Evolutionary conservation across 208 protist genomes (phyloP).

Genomic region (Trypanosoma theileri): DNA sequence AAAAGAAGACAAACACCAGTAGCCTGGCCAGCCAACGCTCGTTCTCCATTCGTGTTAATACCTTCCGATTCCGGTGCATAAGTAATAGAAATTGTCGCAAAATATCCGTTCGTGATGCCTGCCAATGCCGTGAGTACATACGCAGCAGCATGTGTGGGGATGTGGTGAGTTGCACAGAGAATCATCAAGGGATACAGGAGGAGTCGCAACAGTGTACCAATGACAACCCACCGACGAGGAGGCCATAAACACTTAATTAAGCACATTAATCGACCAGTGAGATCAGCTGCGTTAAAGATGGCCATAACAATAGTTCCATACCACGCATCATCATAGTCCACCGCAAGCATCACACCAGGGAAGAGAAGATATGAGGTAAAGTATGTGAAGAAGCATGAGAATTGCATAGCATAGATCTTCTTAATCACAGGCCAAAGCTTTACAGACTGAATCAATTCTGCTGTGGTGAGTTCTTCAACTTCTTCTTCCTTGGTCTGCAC

Average conservation of each 20-base stretch:
- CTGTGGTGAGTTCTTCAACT: conserved; percentile 37
- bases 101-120: conserved; percentile 82
- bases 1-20: conserved; percentile 59
- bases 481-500: neutral
- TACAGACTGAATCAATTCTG: conserved; percentile 58
- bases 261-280: conserved; percentile 45
- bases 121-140: conserved; percentile 58
- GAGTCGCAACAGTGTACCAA: conserved; percentile 33
- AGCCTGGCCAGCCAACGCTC: conserved; percentile 63
- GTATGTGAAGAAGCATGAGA: conserved; percentile 70
- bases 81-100: conserved; percentile 75
- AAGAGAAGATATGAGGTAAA: conserved; percentile 71
- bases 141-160: conserved; percentile 44
- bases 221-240: conserved; percentile 25
- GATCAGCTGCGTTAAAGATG: conserved; percentile 68
- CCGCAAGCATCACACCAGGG: conserved; percentile 65
- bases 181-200: conserved; percentile 74
- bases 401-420: conserved; percentile 77
- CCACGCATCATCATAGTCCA: conserved; percentile 54
- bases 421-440: conserved; percentile 66
- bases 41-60: conserved; percentile 51
- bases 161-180: conserved; percentile 60
- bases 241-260: conserved; percentile 56
- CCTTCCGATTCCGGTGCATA: conserved; percentile 55
- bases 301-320: conserved; percentile 77